Evolutionary conservation across 106 monocot species (phyloP).

Genomic region (Apostasia ramifera): DNA sequence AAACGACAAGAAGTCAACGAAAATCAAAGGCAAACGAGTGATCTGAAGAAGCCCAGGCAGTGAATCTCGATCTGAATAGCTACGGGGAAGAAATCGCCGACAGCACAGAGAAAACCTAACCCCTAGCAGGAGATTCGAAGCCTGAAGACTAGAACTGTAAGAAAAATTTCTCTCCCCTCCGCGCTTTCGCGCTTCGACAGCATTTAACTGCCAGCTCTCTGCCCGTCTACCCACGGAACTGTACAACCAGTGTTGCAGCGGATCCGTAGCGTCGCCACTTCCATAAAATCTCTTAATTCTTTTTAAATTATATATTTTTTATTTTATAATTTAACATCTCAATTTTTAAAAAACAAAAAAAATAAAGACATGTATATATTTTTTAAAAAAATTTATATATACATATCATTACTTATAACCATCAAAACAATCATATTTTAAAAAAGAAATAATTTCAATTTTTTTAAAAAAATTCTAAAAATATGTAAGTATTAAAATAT

Average conservation of each 20-base stretch:
- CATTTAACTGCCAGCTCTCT: conserved; percentile 14
- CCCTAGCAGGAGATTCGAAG: background rate
- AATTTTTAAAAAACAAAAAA: too few relatives aligned
- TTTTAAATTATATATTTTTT: too few relatives aligned
- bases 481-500: too few relatives aligned
- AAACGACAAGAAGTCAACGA: background rate
- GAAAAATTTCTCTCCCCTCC: background rate
- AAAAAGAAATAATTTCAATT: too few relatives aligned
- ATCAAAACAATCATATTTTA: too few relatives aligned
- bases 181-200: conserved; percentile 3
- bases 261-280: too few relatives aligned
- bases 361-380: too few relatives aligned
- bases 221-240: conserved; percentile 10
- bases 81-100: background rate
- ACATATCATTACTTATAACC: too few relatives aligned
- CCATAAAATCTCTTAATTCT: too few relatives aligned
- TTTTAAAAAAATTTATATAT: too few relatives aligned
- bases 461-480: too few relatives aligned
- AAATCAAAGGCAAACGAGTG: background rate
- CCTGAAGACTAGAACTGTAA: background rate
- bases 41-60: background rate
- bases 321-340: too few relatives aligned
- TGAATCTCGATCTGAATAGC: background rate
- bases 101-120: background rate
- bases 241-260: background rate